phyloP scores from a whole-genome alignment of 2,329 filamentous ascomycete species.

The Paecilomyces niveus region DNA sequence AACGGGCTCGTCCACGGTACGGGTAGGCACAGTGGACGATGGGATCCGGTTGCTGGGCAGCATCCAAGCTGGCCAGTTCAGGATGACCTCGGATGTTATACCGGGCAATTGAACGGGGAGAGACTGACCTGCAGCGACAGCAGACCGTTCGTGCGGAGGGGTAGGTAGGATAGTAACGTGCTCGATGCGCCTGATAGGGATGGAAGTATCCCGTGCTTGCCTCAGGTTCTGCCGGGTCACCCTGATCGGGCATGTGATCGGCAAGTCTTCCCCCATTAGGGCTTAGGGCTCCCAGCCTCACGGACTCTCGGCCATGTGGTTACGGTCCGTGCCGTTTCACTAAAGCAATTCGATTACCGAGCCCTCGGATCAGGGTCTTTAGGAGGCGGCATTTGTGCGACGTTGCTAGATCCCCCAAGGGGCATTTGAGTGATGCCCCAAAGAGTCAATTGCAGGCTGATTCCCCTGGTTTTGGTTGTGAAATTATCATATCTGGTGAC shows the following conservation, averaged over 20 bases:
- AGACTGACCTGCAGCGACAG: not conserved
- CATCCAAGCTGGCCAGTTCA: slow-evolving; percentile 16
- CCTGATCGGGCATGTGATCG: not conserved
- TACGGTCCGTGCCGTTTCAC: not conserved
- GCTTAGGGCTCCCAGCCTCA: not conserved
- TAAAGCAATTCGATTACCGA: not conserved
- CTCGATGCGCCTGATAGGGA: not conserved
- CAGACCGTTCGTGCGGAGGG: not conserved
- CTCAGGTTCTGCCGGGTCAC: not conserved
- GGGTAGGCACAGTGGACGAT: slow-evolving; percentile 24
- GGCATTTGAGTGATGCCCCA: too few relatives aligned
- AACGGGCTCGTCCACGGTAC: slow-evolving; percentile 25
- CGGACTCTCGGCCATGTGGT: not conserved
- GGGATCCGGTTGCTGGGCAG: slow-evolving; percentile 17
- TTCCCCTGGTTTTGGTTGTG: too few relatives aligned
- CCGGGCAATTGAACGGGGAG: not conserved
- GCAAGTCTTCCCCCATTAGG: not conserved
- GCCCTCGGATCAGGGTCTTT: not conserved
- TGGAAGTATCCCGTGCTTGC: not conserved
- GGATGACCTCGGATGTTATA: not conserved
- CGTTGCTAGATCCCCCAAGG: too few relatives aligned
- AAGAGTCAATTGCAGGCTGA: too few relatives aligned
- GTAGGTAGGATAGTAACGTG: not conserved
- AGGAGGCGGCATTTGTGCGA: not conserved
- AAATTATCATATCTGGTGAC: too few relatives aligned